Evolutionary conservation across 441 rosid species (phyloP).

Genomic region (Pelargonium myrrhifolium): DNA sequence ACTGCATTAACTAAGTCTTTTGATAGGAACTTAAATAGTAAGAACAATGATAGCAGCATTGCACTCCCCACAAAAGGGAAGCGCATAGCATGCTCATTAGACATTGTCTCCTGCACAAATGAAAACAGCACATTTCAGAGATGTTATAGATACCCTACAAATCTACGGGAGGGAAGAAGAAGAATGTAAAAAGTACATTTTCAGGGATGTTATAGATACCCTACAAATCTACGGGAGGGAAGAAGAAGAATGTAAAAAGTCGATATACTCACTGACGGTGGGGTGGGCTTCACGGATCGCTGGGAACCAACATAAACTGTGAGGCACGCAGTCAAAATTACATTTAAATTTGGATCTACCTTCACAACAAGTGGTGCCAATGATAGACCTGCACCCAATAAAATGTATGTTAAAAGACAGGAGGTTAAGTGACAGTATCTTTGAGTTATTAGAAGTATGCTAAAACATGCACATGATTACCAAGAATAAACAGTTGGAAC

Average conservation of each 20-base stretch:
- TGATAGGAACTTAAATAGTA: slow-evolving; percentile 90
- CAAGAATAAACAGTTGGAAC: too few relatives aligned
- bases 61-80: slow-evolving; percentile 98
- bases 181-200: too few relatives aligned
- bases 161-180: too few relatives aligned
- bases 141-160: not conserved
- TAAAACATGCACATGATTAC: too few relatives aligned
- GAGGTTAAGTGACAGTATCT: too few relatives aligned
- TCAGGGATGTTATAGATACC: too few relatives aligned
- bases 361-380: slow-evolving; percentile 80
- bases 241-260: not conserved
- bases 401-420: not conserved
- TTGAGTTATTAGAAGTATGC: too few relatives aligned
- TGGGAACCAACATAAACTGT: slow-evolving; percentile 80
- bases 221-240: too few relatives aligned
- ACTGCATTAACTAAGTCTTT: slow-evolving; percentile 96
- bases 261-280: slow-evolving; percentile 58
- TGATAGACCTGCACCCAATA: slow-evolving; percentile 54
- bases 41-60: slow-evolving; percentile 81
- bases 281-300: slow-evolving; percentile 82
- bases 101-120: slow-evolving; percentile 81
- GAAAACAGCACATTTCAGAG: slow-evolving; percentile 17
- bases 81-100: slow-evolving; percentile 97
- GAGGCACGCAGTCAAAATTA: slow-evolving; percentile 77
- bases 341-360: slow-evolving; percentile 84